Base-by-base conservation (phyloP, 768 basidiomycete genomes). In the Amanita pallidorosea region DNA sequence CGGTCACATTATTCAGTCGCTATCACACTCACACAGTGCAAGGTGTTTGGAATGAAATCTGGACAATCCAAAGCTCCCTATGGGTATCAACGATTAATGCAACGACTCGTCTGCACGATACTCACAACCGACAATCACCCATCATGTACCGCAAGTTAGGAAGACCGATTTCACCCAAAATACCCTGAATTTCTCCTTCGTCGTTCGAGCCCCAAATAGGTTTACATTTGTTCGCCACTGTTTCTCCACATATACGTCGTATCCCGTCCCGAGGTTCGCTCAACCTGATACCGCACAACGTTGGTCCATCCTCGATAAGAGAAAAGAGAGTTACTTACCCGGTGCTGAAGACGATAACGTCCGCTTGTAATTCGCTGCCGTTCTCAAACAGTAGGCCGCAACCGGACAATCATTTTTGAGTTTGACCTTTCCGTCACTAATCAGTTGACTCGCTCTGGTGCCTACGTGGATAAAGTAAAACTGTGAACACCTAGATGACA, bases 391-490 rank as follows among this genome's bases (percentile, higher is more conserved):
- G 60, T 22, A 80, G 53, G 5, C 74, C 72, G n/a, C 50, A 49
- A 85, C 74, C 42, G 68, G 64, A 44, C 66, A 65, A 50, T 80
- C 79, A 63, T 74, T 80, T 66, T 85, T 85, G 51, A 86, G 63
- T 61, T 83, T 83, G 68, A 86, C 81, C 59, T 80, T 77, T 5
- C 82, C 81, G 57, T 83, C 79, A 41, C 75, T 73, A 57, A 85
- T 77, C 55, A 77, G 65, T 61, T 82, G 73, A 53, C 75, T 75
- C 8, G 75, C 77, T 29, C 81, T 81, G 17, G 75, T 73, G 55
- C 80, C 79, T 80, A 46, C 17, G 20, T n/a, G 11, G 49, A 12
- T 33, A 17, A 13, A 25, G 4, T n/a, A 4, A 15, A 20, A 18
- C n/a, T 42, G 41, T n/a, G 13, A 23, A 12, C 4, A 9, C 20